These are phyloP conservation scores for Pyrenophora teres DNA, from an alignment of 2,329 filamentous ascomycete species.

Conservation along the genomic window DNA sequence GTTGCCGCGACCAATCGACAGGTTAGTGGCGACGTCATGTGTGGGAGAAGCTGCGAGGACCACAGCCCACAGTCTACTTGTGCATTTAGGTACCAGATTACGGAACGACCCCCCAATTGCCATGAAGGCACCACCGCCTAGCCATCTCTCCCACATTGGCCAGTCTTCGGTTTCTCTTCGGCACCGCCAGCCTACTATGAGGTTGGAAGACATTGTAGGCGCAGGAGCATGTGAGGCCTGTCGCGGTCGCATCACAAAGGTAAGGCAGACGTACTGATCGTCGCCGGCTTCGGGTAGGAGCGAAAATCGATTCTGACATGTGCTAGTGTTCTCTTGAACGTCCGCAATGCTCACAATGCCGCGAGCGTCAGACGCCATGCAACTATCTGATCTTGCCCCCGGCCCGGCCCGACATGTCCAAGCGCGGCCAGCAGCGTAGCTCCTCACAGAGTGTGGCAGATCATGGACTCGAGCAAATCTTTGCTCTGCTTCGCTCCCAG, in stretches of 20 bases:
- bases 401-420: conserved; percentile 1
- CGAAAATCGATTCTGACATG: background rate
- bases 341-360: conserved; percentile 5
- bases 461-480: background rate
- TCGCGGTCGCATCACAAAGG: conserved; percentile 8
- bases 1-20: too few relatives aligned
- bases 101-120: background rate
- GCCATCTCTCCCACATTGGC: background rate
- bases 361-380: conserved; percentile 1
- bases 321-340: conserved; percentile 4
- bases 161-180: conserved; percentile 3
- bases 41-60: too few relatives aligned
- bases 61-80: too few relatives aligned
- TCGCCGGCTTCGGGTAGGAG: too few relatives aligned
- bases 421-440: background rate
- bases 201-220: conserved; percentile 2
- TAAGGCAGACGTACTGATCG: background rate
- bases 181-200: background rate
- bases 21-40: too few relatives aligned
- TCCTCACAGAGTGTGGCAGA: too few relatives aligned
- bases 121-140: too few relatives aligned
- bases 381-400: background rate
- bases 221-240: conserved; percentile 5
- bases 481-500: conserved; percentile 7
- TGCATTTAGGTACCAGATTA: background rate